Percentiles rank a stretch among this genome's conserved stretches.
Evolutionary conservation across 805 yeast genomes (phyloP).

Genomic region (Saturnispora galanensis): DNA sequence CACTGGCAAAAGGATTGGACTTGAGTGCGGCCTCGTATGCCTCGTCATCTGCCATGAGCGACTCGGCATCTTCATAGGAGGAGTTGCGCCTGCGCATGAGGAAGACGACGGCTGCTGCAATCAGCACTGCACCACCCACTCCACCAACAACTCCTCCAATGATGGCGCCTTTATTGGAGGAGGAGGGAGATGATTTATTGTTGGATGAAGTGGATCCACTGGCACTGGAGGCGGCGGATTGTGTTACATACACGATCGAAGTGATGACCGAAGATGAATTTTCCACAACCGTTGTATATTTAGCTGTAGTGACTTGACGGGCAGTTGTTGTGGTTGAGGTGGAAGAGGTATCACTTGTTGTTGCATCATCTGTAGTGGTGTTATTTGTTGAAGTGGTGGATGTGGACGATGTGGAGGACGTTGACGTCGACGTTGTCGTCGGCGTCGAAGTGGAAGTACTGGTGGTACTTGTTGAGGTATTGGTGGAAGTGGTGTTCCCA

Average conservation of each 20-base stretch:
- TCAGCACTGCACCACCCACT: constrained; percentile 21
- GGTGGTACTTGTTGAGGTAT: constrained; percentile 1
- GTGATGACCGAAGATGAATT: constrained; percentile 20
- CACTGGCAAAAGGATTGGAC: constrained; percentile 56
- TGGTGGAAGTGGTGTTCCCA: background rate
- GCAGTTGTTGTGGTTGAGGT: constrained; percentile 8
- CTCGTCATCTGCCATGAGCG: constrained; percentile 39
- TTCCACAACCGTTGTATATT: constrained; percentile 11
- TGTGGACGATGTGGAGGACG: constrained; percentile 6
- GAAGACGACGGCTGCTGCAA: constrained; percentile 23
- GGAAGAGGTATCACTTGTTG: constrained; percentile 6
- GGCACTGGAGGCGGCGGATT: constrained; percentile 15
- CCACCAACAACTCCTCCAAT: constrained; percentile 32
- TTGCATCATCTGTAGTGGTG: constrained; percentile 7
- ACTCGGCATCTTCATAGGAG: constrained; percentile 28
- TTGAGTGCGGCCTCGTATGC: constrained; percentile 51
- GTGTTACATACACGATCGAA: constrained; percentile 22
- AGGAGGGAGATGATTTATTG: constrained; percentile 18
- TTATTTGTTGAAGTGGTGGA: constrained; percentile 7
- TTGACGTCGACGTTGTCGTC: background rate
- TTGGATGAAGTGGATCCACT: constrained; percentile 14
- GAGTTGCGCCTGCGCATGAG: constrained; percentile 27
- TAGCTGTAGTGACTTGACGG: constrained; percentile 8
- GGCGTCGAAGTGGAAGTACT: background rate
- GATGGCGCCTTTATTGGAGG: constrained; percentile 24